Base-by-base conservation (phyloP, 2,329 filamentous ascomycete species). In the Polytolypa hystricis region DNA sequence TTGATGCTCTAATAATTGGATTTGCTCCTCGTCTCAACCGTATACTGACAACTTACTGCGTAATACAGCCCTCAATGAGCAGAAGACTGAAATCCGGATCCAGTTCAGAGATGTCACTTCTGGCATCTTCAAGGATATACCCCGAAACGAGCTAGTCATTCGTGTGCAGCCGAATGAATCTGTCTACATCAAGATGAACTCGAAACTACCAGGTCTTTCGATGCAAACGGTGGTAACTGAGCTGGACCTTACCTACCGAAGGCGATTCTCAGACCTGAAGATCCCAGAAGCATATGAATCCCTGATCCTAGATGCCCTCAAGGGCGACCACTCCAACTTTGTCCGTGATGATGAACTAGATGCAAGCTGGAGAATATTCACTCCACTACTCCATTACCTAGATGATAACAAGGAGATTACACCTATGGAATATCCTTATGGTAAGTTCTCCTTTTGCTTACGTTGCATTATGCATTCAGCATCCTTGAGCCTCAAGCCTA, bases 181-280 rank as follows among this genome's bases (percentile, higher is more conserved):
- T 59, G 87, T 98, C 49, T 98, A 98, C 70, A 93, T 96, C 65
- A 98, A 98, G 79, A 98, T 98, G 91, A 98, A 98, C 80, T 96
- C 89, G 19, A 98, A 98, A 74, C 73, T 98, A 41, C 93, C 91
- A 14, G 91, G 91, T 53, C 72, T 98, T 54, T 96, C 86, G 71
- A 98, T 96, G 87, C 91, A 98, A 73, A 98, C 91, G 9, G 91
- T 96, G 26, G 84, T 95, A 51, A 98, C 91, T 42, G 91, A 98
- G 70, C 82, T 98, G 42, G 91, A 98, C 58, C 77, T 98, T 50
- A 98, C 93, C 46, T 98, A 98, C 73, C 79, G 93, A 59, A 81
- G 91, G 63, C 83, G 93, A 50, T 98, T 98, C 78, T 96, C 91
- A 12, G 91, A 98, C 65, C 77, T 98, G 40, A 98, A 98, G 77